A percentile compares a stretch with the other conserved stretches of the same genome.
Conservation (phyloP, 228 moss, liverwort and hornwort species). For the Sphagnum magellanicum region DNA sequence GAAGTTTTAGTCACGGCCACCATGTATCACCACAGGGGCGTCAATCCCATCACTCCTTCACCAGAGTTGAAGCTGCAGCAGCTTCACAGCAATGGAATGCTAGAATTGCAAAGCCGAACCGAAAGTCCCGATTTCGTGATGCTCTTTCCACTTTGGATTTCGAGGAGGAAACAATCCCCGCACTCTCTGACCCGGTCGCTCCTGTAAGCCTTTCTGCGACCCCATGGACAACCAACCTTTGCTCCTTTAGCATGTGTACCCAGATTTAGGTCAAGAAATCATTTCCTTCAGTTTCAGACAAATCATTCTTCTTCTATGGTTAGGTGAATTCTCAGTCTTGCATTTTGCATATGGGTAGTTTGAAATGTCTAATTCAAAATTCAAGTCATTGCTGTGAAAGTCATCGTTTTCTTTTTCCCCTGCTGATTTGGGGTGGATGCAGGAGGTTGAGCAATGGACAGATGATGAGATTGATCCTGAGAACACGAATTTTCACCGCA, state of each 20-base stretch:
- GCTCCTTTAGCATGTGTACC: background rate
- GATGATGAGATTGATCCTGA: conserved; percentile 20
- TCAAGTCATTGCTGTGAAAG: background rate
- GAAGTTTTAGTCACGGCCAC: too few species aligned
- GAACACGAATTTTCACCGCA: conserved; percentile 22
- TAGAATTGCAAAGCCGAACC: conserved; percentile 52
- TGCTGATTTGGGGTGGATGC: background rate
- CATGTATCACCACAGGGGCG: too few species aligned
- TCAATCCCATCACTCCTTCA: too few species aligned
- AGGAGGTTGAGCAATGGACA: background rate
- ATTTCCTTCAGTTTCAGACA: too few species aligned
- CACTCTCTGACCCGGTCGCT: conserved; percentile 23
- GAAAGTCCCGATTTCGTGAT: conserved; percentile 52
- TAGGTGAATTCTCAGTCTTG: background rate
- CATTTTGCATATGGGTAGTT: background rate
- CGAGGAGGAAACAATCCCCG: conserved; percentile 37
- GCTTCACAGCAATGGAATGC: conserved; percentile 52
- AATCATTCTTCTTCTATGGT: background rate
- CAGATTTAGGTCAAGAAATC: background rate
- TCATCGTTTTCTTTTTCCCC: background rate
- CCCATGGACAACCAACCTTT: background rate
- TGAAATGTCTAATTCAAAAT: background rate
- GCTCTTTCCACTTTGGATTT: conserved; percentile 26
- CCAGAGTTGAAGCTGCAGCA: conserved; percentile 1
- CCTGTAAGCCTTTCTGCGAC: conserved; percentile 20